phyloP scores from a whole-genome alignment of 1,284 basidiomycete species.

The Abortiporus biennis region DNA sequence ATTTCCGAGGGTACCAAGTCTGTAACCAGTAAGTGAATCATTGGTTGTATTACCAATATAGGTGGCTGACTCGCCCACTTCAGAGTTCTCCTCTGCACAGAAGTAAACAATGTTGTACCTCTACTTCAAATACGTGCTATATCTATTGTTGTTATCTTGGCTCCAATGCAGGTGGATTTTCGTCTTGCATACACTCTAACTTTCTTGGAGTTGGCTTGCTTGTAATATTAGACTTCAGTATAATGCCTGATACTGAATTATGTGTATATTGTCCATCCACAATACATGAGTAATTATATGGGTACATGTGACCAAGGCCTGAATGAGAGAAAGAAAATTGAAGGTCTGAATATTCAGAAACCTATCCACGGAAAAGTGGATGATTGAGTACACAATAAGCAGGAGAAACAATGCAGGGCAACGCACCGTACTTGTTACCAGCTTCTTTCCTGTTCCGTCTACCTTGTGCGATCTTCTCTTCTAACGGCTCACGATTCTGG shows the following conservation, averaged over 20 bases:
- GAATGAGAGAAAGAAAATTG: conserved; percentile 7
- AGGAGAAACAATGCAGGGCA: not conserved
- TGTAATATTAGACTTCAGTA: conserved; percentile 3
- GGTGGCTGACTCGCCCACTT: no score
- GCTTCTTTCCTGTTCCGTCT: conserved; percentile 79
- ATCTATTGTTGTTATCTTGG: conserved; percentile 16
- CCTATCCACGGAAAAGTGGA: conserved; percentile 5
- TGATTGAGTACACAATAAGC: not conserved
- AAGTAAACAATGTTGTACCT: conserved; percentile 17
- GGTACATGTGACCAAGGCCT: not conserved
- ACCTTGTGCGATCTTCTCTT: conserved; percentile 76
- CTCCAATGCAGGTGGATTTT: conserved; percentile 5
- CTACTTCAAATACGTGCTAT: no score
- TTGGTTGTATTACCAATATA: conserved; percentile 2
- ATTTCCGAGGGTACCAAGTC: conserved; percentile 79
- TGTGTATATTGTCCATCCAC: not conserved
- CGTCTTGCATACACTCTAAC: conserved; percentile 4
- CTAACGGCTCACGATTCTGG: conserved; percentile 67
- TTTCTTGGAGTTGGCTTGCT: not conserved
- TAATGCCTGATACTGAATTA: conserved; percentile 1
- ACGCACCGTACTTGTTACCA: conserved; percentile 77
- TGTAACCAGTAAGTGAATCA: conserved; percentile 25
- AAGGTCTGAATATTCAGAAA: conserved; percentile 5
- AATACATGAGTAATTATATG: not conserved
- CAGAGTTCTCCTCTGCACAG: conserved; percentile 25